A percentile compares a stretch with the other conserved stretches of the same genome.
These are phyloP conservation scores for Vararia minispora DNA, from an alignment of 768 basidiomycete genomes.

Conservation along the genomic window DNA sequence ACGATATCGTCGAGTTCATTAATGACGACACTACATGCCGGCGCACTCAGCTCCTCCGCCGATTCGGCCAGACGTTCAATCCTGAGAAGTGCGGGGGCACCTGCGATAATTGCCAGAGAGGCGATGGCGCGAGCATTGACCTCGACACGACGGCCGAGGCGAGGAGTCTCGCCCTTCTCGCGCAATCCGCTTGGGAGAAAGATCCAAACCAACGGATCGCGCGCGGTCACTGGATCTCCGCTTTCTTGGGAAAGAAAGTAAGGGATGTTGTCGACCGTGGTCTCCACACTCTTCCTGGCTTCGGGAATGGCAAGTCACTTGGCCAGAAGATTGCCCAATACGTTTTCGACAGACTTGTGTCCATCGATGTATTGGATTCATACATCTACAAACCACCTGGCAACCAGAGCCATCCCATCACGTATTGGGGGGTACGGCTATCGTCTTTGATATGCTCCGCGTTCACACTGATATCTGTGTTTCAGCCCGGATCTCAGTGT, in stretches of 20 bases:
- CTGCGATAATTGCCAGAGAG: slow-evolving; percentile 77
- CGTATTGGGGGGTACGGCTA: slow-evolving; percentile 1
- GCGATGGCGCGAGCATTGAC: slow-evolving; percentile 22
- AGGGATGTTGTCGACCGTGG: slow-evolving; percentile 1
- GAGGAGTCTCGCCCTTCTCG: slow-evolving; percentile 31
- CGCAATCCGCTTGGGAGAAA: slow-evolving; percentile 9
- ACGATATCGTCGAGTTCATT: slow-evolving; percentile 71
- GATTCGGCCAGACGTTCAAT: slow-evolving; percentile 79
- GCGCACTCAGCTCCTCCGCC: slow-evolving; percentile 75
- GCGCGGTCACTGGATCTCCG: slow-evolving; percentile 1
- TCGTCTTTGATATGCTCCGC: neutral
- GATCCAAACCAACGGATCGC: slow-evolving; percentile 3
- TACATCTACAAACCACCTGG: slow-evolving; percentile 1
- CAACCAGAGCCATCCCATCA: slow-evolving; percentile 4
- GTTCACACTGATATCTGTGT: neutral
- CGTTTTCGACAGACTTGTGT: slow-evolving; percentile 5
- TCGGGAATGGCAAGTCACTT: slow-evolving; percentile 3
- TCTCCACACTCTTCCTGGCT: slow-evolving; percentile 2
- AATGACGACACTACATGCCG: slow-evolving; percentile 76
- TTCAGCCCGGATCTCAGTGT: no score
- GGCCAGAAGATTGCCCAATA: slow-evolving; percentile 4
- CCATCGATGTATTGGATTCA: neutral
- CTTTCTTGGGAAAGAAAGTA: slow-evolving; percentile 11
- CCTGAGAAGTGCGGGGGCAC: slow-evolving; percentile 46
- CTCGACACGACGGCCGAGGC: slow-evolving; percentile 57